Conservation (phyloP, 176 grass and related monocot genomes). For the Bromus sterilis region DNA sequence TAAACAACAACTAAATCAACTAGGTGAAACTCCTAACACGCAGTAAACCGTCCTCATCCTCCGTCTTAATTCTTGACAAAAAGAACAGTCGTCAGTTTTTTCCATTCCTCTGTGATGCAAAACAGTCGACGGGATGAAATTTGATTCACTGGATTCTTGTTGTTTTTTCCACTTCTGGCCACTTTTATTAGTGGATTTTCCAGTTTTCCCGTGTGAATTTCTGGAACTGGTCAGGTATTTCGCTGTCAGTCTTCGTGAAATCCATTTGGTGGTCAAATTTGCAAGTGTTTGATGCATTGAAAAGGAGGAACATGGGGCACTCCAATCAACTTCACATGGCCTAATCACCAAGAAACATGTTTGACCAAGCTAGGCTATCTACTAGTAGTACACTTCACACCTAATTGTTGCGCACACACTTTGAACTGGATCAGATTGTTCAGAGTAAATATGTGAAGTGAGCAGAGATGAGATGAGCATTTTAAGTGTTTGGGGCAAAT, state of each 20-base stretch:
- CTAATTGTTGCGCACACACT: background rate
- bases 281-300: constrained; percentile 14
- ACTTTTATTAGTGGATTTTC: background rate
- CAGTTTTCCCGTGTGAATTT: background rate
- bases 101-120: background rate
- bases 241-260: background rate
- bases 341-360: constrained; percentile 36
- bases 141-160: background rate
- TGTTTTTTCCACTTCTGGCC: background rate
- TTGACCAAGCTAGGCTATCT: constrained; percentile 13
- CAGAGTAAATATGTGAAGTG: background rate
- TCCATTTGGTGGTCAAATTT: constrained; percentile 10
- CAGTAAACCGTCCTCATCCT: background rate
- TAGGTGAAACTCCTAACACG: background rate
- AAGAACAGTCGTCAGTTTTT: background rate
- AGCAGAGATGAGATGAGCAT: background rate
- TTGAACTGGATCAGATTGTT: background rate
- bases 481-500: too few species aligned
- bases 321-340: constrained; percentile 40
- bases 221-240: background rate
- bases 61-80: background rate
- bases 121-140: background rate
- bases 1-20: background rate
- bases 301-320: background rate
- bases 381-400: background rate